Evolutionary conservation across 2,329 filamentous ascomycete species (phyloP).

Genomic region (Dissoconium aciculare): DNA sequence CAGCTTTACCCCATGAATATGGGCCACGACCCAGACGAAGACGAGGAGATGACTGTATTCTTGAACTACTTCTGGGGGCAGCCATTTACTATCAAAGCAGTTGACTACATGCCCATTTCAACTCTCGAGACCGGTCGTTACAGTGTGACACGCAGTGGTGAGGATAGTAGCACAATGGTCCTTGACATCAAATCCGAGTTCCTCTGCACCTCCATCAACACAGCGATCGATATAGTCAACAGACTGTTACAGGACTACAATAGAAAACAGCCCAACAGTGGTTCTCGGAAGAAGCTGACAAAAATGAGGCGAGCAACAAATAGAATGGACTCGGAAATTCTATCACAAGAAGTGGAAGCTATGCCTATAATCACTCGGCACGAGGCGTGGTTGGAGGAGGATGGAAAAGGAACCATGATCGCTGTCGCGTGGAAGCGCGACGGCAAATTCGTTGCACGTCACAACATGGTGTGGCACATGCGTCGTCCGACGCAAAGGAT

Average conservation of each 20-base stretch:
- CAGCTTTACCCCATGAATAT: constrained; percentile 3
- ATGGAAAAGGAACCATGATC: background rate
- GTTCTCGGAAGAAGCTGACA: too few species aligned
- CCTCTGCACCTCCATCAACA: constrained; percentile 3
- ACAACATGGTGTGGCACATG: constrained; percentile 2
- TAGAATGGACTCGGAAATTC: constrained; percentile 1
- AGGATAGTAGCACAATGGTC: constrained; percentile 3
- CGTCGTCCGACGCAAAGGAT: constrained; percentile 1
- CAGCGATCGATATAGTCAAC: constrained; percentile 5
- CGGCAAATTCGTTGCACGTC: constrained; percentile 1
- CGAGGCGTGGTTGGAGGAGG: constrained; percentile 5
- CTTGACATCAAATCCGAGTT: constrained; percentile 3
- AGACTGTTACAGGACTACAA: constrained; percentile 2
- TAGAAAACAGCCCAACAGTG: too few species aligned
- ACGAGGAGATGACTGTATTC: constrained; percentile 3
- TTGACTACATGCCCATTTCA: constrained; percentile 3
- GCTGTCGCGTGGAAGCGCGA: constrained; percentile 3
- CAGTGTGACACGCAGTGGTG: constrained; percentile 2
- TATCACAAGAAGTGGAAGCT: background rate
- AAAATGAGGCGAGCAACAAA: too few species aligned
- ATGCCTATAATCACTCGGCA: constrained; percentile 2
- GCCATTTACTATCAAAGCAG: constrained; percentile 3
- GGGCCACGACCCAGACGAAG: constrained; percentile 2
- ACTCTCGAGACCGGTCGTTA: constrained; percentile 1
- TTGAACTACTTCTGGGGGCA: constrained; percentile 3